Base-by-base conservation (phyloP, 2,329 filamentous ascomycete species). In the Ambrosiella beaveri region DNA sequence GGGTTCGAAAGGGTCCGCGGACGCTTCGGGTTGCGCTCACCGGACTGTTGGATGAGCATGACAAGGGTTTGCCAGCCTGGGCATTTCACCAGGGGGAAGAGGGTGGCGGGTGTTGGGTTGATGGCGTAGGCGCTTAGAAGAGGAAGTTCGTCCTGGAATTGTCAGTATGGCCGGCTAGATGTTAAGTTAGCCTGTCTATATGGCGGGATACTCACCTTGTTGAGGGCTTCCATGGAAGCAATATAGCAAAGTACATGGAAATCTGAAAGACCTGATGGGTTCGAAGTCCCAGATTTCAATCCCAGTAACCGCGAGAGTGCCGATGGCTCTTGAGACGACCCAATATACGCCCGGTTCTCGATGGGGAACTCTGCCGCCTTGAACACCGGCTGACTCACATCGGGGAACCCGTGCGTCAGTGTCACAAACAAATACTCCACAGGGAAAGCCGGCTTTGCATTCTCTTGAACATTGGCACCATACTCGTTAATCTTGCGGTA, bases 341-440 rank as follows among this genome's bases (percentile, higher is more conserved):
- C 93, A 65, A 96, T 80, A 38, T 84, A 78, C 68, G 91, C 85
- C 62, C 93, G 83, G 66, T 98, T 97, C 71, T 95, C 93, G 62
- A 97, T 85, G 4, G 90, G 85, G 69, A 97, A 98, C 47, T 75
- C 80, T 62, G 77, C 76, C 53, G 81, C 77, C 36, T 74, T 84
- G 70, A 97, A 97, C 37, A 84, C 71, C 11, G 90, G 88, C 58
- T 82, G 84, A 3, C 88, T 79, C 50, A 82, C 76, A 56, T 84
- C 87, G 2, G 93, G 93, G 73, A 98, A 97, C 61, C 93, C 93
- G 67, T 98, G 91, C 0, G 93, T 98, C 62, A 98, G 78, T 7
- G 93, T 97, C 61, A 97, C 88, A 59, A 97, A 83, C 39, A 98
- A 79, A 68, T 97, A 98, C 68, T 98, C 93, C 54, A 96, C 90